Percentiles rank a stretch among this genome's conserved stretches.
phyloP scores from a whole-genome alignment of 208 protist species.

The Wallacemonas sp. region DNA sequence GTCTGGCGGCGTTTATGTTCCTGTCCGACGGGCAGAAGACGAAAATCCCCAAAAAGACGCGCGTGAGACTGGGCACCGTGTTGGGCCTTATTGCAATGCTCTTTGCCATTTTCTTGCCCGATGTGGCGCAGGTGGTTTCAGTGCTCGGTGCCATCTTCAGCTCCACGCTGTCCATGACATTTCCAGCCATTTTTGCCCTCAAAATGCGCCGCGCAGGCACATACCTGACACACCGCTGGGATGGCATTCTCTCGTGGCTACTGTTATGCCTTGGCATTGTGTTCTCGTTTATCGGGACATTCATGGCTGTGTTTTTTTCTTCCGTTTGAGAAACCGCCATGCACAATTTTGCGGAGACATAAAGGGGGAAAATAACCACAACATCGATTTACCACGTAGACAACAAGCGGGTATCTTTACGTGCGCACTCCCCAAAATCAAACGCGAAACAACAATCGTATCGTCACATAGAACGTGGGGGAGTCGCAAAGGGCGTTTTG shows the following conservation, averaged over 20 bases:
- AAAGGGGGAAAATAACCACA: too few relatives aligned
- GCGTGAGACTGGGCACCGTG: conserved; percentile 35
- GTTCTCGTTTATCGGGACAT: conserved; percentile 51
- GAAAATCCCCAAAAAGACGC: conserved; percentile 60
- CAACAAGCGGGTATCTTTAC: too few relatives aligned
- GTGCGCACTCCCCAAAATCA: too few relatives aligned
- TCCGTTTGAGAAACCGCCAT: background rate
- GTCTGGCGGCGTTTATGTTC: conserved; percentile 67
- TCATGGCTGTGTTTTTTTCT: conserved; percentile 49
- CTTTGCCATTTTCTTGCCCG: conserved; percentile 60
- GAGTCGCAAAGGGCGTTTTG: too few relatives aligned
- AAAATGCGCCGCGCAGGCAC: conserved; percentile 58
- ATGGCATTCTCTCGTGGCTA: conserved; percentile 35
- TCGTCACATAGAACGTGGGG: too few relatives aligned
- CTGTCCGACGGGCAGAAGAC: conserved; percentile 44
- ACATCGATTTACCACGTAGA: too few relatives aligned
- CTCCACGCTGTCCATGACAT: conserved; percentile 76
- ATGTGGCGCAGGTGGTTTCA: conserved; percentile 64
- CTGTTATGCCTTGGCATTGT: conserved; percentile 50
- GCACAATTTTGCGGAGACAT: too few relatives aligned
- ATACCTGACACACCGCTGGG: conserved; percentile 46
- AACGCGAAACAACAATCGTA: too few relatives aligned
- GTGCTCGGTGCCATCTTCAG: conserved; percentile 71
- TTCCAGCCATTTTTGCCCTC: conserved; percentile 72
- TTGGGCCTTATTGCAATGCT: conserved; percentile 35